Evolutionary conservation across 805 yeast genomes (phyloP), one percentile per base, ranked within the genome.

Genomic region (Starmerella bombicola): DNA sequence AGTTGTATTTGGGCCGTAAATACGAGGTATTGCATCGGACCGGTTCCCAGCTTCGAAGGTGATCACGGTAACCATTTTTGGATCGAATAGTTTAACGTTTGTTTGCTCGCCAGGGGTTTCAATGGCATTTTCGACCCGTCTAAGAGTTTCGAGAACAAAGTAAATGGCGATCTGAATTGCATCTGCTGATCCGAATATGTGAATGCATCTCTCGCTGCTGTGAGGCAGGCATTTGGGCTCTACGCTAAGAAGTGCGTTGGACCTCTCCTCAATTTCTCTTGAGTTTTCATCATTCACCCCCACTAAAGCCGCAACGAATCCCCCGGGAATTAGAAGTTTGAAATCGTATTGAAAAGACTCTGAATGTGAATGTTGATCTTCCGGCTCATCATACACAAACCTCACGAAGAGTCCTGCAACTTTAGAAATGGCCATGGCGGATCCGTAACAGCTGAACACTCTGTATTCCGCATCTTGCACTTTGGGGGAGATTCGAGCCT

Each of bases 91-190:
- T 5, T 26, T 31, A 6, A 32, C 33, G 12, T 25, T 5, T n/a
- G 13, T 12, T n/a, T 5, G 7, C 7, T 15, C 12, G 10, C 25
- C 13, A 6, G 23, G 8, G 6, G 21, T 13, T 5, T 15, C 20
- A 6, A 34, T n/a, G 12, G 37, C 25, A 2, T 18, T n/a, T 8
- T 31, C 24, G 28, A 20, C 35, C 30, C 74, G 72, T 55, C 76
- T 76, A 53, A 63, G 73, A n/a, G 40, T 7, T 73, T 62, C 32
- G 69, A 64, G 52, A 41, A 80, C 68, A 55, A 78, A 79, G 59
- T 78, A 81, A 0, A 76, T 66, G 8, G 94, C 94, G 50, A 82
- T 80, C 55, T 81, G 93, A 31, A 84, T 72, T 2, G 94, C 85
- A 61, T 83, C 93, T 1, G 85, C 84, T 12, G 80, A 88, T 5